phyloP scores from a whole-genome alignment of 768 basidiomycete species.

The Calocybe gangraenosa region DNA sequence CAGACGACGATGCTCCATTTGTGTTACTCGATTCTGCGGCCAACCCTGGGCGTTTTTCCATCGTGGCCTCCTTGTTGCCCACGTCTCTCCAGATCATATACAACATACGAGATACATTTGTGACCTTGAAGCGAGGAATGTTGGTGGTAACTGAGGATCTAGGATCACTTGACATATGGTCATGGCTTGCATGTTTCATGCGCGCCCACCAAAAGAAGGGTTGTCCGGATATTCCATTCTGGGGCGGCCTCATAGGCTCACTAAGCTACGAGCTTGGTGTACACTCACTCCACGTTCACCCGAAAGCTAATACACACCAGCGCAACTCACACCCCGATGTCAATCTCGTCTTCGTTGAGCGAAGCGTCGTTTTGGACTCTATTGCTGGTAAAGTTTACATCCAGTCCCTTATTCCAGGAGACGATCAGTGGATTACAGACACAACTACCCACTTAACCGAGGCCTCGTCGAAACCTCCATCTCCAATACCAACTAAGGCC shows the following conservation, averaged over 20 bases:
- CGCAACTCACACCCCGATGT: conserved; percentile 57
- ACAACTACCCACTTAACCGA: conserved; percentile 30
- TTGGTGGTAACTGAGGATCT: conserved; percentile 36
- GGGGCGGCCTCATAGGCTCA: conserved; percentile 79
- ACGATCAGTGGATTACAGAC: conserved; percentile 56
- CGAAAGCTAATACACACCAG: conserved; percentile 17
- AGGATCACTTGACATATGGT: conserved; percentile 57
- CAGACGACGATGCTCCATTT: conserved; percentile 56
- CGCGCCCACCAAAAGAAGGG: conserved; percentile 38
- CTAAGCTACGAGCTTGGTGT: conserved; percentile 80
- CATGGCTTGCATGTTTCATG: conserved; percentile 75
- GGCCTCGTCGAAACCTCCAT: conserved; percentile 6
- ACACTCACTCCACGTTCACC: conserved; percentile 43
- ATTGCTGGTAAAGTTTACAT: conserved; percentile 46
- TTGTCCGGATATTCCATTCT: conserved; percentile 59
- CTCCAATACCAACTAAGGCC: conserved; percentile 3
- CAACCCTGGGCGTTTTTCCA: conserved; percentile 68
- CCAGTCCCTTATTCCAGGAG: conserved; percentile 60
- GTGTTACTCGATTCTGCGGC: conserved; percentile 75
- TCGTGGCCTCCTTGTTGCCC: conserved; percentile 58
- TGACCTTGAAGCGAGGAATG: conserved; percentile 41
- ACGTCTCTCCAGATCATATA: conserved; percentile 58
- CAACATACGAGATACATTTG: conserved; percentile 41
- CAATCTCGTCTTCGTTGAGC: conserved; percentile 73
- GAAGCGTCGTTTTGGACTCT: conserved; percentile 68